Evolutionary conservation across 805 yeast species (phyloP), one percentile per base, ranked within the genome.

Genomic region (Scheffersomyces spartinae): DNA sequence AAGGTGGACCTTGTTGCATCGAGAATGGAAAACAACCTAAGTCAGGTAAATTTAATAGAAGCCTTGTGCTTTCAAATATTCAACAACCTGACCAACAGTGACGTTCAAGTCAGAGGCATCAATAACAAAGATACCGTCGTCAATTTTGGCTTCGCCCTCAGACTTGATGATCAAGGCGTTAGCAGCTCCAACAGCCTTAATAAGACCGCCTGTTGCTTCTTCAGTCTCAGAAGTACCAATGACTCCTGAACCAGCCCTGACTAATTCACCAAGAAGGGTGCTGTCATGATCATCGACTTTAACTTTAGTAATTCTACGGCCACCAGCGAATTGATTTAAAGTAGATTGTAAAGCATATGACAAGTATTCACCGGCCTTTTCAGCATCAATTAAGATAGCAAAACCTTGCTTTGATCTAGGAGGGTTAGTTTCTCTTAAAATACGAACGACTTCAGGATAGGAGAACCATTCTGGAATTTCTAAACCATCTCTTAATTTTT

Each of bases 391-490:
- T 33, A 75, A 66, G 27, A 85, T 59, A 6, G 83, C 81, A 53
- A 86, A 88, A 18, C 97, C 97, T 60, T 88, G 97, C 31, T 66
- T 52, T 31, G 66, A 71, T 56, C 96, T 74, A 36, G 97, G 95
- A 29, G 96, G 96, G 52, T 86, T 86, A 23, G 86, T 72, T 43
- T 83, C 88, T 50, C 97, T 77, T 43, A 86, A 68, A 32, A 88
- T 85, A 51, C 71, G 69, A 32, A 88, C 97, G 27, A 88, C 95
- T 55, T 86, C 96, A 3, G 95, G 95, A 58, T 86, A 86, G 4
- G 95, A 83, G 58, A 88, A 86, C 97, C 97, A 86, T 49, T 73
- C 91, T 35, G 97, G 97, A 40, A 86, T 88, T 34, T 77, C 77
- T 21, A 78, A 67, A 31, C 96, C 96, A 33, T 76, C 79, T 61